Base-by-base conservation (phyloP, 305 asterid genomes). In the Fraxinus angustifolia region DNA sequence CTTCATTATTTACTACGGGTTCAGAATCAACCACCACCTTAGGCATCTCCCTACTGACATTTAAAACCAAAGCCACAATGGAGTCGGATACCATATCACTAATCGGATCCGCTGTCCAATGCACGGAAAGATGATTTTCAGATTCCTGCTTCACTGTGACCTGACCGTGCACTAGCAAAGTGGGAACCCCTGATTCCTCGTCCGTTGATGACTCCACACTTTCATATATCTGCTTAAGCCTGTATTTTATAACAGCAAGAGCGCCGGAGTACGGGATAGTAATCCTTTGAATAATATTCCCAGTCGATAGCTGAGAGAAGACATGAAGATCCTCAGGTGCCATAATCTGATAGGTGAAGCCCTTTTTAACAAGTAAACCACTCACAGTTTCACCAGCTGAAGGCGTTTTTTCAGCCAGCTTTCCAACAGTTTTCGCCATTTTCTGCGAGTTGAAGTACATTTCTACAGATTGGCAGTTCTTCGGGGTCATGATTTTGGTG, bases 61-160 rank as follows among this genome's bases (percentile, higher is more conserved):
- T 96, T 23, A 93, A 83, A 84, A 96, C 90, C 45, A 96, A 87
- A 71, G 99, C 96, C 80, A 96, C 97, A 0, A 96, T 83, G 3
- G 99, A 96, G 86, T 96, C 98, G 0, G 99, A 91, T 31, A 96
- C 98, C 98, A 96, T 94, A 83, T 96, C 99, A 81, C 94, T 92
- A 75, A 96, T 89, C 1, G 99, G 99, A 79, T 96, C 99, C 0
- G 98, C 99, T 21, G 90, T 23, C 99, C 99, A 96, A 77, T 94
- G 98, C 82, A 96, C 82, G 0, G 99, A 96, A n/a, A 96, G 79
- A 67, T 96, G 99, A 71, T 93, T 89, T 85, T 93, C 98, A 0
- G 99, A 90, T 79, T 96, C 98, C 77, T 87, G 98, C 81, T 94
- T 96, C 84, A 96, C 88, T 1, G 93, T 93, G 67, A 94, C 99